Conservation (phyloP, 2,329 filamentous ascomycete genomes). For the Pezicula rhizophila region DNA sequence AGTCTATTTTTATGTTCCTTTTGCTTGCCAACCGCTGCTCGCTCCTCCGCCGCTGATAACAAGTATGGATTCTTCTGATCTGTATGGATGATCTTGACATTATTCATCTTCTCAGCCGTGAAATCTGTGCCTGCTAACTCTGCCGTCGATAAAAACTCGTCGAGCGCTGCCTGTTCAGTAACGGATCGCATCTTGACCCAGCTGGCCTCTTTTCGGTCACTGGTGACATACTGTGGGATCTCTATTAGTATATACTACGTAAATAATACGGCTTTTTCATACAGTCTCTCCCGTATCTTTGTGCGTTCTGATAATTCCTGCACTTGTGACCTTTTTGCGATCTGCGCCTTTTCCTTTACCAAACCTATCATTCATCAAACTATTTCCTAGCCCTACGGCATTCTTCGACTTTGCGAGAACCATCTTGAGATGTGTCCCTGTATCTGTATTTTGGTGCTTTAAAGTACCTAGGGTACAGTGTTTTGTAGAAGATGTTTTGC, state of each 20-base stretch:
- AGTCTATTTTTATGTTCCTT: slow-evolving; percentile 70
- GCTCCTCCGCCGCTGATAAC: slow-evolving; percentile 78
- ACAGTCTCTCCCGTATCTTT: slow-evolving; percentile 74
- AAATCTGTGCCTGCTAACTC: slow-evolving; percentile 98
- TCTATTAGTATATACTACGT: slow-evolving; percentile 18
- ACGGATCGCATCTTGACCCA: slow-evolving; percentile 99
- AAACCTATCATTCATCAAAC: slow-evolving; percentile 98
- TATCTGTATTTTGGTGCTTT: no score
- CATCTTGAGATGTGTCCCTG: slow-evolving; percentile 38
- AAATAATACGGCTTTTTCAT: slow-evolving; percentile 12
- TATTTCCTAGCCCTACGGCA: slow-evolving; percentile 88
- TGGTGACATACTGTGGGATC: slow-evolving; percentile 69
- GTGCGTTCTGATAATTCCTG: slow-evolving; percentile 56
- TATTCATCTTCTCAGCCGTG: slow-evolving; percentile 97
- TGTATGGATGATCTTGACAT: slow-evolving; percentile 95
- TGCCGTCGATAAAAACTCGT: slow-evolving; percentile 93
- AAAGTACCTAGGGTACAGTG: slow-evolving; percentile 14
- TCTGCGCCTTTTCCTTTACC: slow-evolving; percentile 84
- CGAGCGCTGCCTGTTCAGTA: slow-evolving; percentile 91
- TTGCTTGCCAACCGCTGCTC: slow-evolving; percentile 72
- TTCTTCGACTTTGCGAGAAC: slow-evolving; percentile 90
- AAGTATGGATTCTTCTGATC: slow-evolving; percentile 96
- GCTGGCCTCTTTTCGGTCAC: slow-evolving; percentile 80
- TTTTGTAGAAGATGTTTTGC: slow-evolving; percentile 9
- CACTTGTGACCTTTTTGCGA: slow-evolving; percentile 64